Conservation (phyloP, 1,284 basidiomycete genomes). For the Tilletia caries region DNA sequence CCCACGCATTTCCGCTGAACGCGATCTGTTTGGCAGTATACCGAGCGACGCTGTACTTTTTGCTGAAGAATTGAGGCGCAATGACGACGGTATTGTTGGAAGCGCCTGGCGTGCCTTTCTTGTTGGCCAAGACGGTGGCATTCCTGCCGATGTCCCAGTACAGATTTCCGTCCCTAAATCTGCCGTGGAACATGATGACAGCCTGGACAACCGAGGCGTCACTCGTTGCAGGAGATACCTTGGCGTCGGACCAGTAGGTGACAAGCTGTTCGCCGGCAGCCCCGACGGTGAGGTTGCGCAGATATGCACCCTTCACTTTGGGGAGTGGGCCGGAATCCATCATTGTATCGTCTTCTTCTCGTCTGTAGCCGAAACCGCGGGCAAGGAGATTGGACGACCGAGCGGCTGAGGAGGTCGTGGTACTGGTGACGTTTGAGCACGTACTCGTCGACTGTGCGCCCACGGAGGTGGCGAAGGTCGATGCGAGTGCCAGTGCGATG, state of each 20-base stretch:
- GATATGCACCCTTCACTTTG: slow-evolving; percentile 22
- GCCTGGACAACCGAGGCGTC: slow-evolving; percentile 32
- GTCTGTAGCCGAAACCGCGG: too few relatives aligned
- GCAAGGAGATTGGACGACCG: too few relatives aligned
- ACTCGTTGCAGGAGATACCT: not conserved
- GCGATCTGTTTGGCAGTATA: slow-evolving; percentile 39
- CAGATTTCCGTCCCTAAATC: slow-evolving; percentile 35
- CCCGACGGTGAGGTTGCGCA: slow-evolving; percentile 33
- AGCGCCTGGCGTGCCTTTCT: slow-evolving; percentile 24
- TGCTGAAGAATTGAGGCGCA: slow-evolving; percentile 46
- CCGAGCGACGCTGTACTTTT: slow-evolving; percentile 36
- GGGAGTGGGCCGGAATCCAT: not conserved
- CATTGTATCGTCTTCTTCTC: too few relatives aligned
- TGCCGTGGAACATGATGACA: slow-evolving; percentile 50
- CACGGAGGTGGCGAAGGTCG: too few relatives aligned
- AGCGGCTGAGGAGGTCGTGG: too few relatives aligned
- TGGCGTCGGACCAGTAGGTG: slow-evolving; percentile 31
- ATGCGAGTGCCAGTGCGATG: too few relatives aligned
- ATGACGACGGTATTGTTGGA: slow-evolving; percentile 35
- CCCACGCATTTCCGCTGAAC: slow-evolving; percentile 49
- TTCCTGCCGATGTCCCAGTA: slow-evolving; percentile 36
- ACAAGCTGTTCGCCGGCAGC: slow-evolving; percentile 24
- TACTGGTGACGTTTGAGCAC: too few relatives aligned
- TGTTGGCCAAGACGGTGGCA: slow-evolving; percentile 29
- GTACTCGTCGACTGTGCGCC: too few relatives aligned